Evolutionary conservation across 2,329 filamentous ascomycete species (phyloP).

Genomic region (Trichoderma sp.): DNA sequence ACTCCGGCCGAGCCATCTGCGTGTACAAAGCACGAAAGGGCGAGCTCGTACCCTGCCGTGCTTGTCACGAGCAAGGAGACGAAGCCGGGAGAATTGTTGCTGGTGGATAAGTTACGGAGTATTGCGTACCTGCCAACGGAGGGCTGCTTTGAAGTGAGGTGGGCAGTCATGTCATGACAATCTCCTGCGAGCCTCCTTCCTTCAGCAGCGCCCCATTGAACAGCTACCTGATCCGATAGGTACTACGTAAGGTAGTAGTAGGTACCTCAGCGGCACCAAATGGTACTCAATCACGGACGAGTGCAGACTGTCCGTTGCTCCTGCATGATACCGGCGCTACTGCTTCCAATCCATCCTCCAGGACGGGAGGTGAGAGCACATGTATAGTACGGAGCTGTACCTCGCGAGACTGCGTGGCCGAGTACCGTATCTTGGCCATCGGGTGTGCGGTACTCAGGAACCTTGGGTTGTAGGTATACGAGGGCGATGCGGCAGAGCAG

Average conservation of each 20-base stretch:
- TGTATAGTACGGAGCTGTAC: neutral
- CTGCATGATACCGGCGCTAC: conserved; percentile 13
- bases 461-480: no score
- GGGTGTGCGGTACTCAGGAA: no score
- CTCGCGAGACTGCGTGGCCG: no score
- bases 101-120: no score
- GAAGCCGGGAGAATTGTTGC: no score
- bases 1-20: conserved; percentile 10
- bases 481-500: no score
- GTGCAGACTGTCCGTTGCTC: conserved; percentile 9
- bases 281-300: neutral
- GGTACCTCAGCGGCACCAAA: neutral
- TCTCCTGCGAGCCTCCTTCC: conserved; percentile 23
- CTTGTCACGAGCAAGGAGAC: no score
- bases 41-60: no score
- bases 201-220: conserved; percentile 6
- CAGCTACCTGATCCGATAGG: neutral
- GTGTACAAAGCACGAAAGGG: neutral
- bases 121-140: no score
- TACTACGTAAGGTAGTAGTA: neutral
- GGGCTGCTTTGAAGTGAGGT: conserved; percentile 13
- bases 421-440: no score
- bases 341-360: neutral
- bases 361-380: neutral
- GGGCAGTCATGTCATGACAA: conserved; percentile 6